Conservation (phyloP, 371 early-diverging fungal species). For the Apophysomyces sp. region DNA sequence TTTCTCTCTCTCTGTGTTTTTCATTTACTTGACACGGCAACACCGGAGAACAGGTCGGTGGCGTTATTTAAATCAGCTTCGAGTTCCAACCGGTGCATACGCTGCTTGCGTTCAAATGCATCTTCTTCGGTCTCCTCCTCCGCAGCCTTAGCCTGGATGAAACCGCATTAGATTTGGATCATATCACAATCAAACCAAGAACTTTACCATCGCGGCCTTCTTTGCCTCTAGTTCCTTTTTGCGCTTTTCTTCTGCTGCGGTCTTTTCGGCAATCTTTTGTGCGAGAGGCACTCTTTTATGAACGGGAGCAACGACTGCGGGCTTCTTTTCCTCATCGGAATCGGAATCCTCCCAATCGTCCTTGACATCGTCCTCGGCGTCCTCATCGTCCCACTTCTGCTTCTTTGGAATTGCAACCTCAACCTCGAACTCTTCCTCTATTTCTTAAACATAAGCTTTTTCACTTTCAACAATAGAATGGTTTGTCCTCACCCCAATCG, state of each 20-base stretch:
- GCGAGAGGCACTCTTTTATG: constrained; percentile 76
- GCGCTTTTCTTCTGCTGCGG: constrained; percentile 71
- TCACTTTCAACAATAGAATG: neutral
- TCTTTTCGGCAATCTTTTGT: constrained; percentile 78
- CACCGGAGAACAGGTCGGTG: constrained; percentile 80
- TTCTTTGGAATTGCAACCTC: constrained; percentile 46
- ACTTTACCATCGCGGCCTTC: constrained; percentile 46
- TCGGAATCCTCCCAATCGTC: constrained; percentile 80
- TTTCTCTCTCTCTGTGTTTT: neutral
- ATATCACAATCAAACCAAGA: too few relatives aligned
- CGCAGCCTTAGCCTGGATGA: constrained; percentile 25
- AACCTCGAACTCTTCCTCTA: constrained; percentile 41
- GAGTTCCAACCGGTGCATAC: constrained; percentile 66
- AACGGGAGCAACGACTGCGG: constrained; percentile 23
- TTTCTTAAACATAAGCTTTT: neutral
- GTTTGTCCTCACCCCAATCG: neutral
- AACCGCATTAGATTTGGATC: too few relatives aligned
- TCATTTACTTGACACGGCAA: constrained; percentile 54
- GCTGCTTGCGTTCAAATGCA: constrained; percentile 57
- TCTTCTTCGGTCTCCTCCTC: constrained; percentile 69
- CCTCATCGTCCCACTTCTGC: constrained; percentile 85
- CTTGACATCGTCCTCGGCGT: constrained; percentile 72
- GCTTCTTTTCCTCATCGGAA: constrained; percentile 57
- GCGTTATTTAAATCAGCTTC: constrained; percentile 86
- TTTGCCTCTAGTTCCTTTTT: constrained; percentile 56